phyloP scores from a whole-genome alignment of 1,139 yeast species.

The Magnusiomyces fungicola region DNA sequence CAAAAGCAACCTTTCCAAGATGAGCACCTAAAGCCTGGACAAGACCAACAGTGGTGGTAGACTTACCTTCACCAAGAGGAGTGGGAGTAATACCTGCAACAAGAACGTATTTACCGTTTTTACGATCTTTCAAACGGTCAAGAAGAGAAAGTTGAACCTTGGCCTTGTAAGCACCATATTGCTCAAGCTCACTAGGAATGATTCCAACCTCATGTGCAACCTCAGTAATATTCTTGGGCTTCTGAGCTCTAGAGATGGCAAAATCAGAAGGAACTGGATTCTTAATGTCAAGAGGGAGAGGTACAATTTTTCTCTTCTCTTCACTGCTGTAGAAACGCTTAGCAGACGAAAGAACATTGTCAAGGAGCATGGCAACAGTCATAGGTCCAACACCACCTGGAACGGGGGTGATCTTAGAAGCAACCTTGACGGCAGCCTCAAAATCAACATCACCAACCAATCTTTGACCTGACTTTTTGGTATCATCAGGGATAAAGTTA shows the following conservation, averaged over 20 bases:
- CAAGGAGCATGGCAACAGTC: conserved; percentile 95
- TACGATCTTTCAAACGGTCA: conserved; percentile 60
- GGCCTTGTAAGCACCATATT: conserved; percentile 88
- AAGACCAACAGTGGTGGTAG: conserved; percentile 93
- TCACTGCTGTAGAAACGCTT: conserved; percentile 37
- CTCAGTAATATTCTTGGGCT: conserved; percentile 74
- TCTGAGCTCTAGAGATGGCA: conserved; percentile 85
- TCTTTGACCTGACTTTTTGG: conserved; percentile 75
- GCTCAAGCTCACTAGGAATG: conserved; percentile 75
- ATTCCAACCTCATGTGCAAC: conserved; percentile 85
- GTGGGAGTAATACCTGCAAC: conserved; percentile 99
- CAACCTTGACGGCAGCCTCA: conserved; percentile 55
- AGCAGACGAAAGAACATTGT: conserved; percentile 81
- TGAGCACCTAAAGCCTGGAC: conserved; percentile 96
- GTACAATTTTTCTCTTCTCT: conserved; percentile 34
- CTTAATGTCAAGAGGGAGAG: conserved; percentile 57
- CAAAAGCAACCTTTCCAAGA: conserved; percentile 76
- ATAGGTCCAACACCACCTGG: conserved; percentile 99
- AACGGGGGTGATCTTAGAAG: conserved; percentile 83
- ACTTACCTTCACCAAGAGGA: conserved; percentile 97
- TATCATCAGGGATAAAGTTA: conserved; percentile 70
- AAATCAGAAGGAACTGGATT: conserved; percentile 91
- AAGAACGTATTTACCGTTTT: conserved; percentile 81
- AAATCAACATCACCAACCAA: conserved; percentile 94
- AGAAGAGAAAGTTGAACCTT: conserved; percentile 72